Evolutionary conservation across 768 basidiomycete species (phyloP), one percentile per base, ranked within the genome.

Genomic region (Serendipita sp.): DNA sequence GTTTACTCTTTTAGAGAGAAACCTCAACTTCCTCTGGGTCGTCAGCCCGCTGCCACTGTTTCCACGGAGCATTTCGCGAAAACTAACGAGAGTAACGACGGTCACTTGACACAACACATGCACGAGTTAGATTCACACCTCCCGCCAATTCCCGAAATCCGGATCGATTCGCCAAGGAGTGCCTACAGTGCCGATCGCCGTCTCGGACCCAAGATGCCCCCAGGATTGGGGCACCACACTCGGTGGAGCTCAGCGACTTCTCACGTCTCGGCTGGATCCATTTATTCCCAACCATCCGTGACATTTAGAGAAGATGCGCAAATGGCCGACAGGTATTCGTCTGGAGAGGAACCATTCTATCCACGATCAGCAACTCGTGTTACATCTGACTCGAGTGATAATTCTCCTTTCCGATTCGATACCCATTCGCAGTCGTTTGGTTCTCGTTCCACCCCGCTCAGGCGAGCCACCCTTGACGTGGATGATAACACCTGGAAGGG

Each of bases 381-480:
- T 8, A 60, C 56, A 4, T 60, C 56, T 28, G 35, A 35, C 28
- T 60, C 56, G 5, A 60, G 28, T 60, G 56, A 60, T 10, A 60
- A 32, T 10, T 60, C 56, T n/a, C 56, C 56, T 32, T 60, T 60
- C 56, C 56, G 56, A 18, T 60, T 60, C 28, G 56, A 60, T n/a
- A 28, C 16, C 8, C 48, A 5, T 8, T 32, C 48, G 5, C 48
- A 18, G 48, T 18, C 32, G 32, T 32, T 18, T 52, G 48, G 8
- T 7, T 23, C 18, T 32, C 18, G 48, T 52, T 52, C 48, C n/a
- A 23, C 48, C 16, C 32, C 18, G 5, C 32, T 52, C 48, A 7
- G 48, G 10, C 48, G 18, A 7, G 10, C 32, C 10, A 52, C 48
- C 32, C 32, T 52, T 16, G 5, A 7, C n/a, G 48, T 52, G 7